Base-by-base conservation (phyloP, 257 asterid genomes). In the Plantago elongata region DNA sequence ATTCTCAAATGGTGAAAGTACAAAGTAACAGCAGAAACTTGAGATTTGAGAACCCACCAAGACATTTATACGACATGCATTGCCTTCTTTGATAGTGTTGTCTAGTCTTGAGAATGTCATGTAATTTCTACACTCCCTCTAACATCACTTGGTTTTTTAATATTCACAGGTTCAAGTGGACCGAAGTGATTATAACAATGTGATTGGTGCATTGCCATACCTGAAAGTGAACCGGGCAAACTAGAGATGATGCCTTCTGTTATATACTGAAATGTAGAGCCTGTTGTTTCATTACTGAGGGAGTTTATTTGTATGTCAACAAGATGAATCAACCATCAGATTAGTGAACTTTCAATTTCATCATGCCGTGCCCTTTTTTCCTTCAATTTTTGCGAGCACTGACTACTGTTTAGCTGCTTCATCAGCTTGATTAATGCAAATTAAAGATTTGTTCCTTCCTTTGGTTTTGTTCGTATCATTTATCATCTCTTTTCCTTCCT, bases 121-220 rank as follows among this genome's bases (percentile, higher is more conserved):
- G 16, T 13, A 9, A 27, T 17, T 45, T 13, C 30, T 12, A 56
- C 0, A 13, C n/a, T 13, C 60, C 38, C 59, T 54, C 62, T 72
- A 16, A 61, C 62, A 40, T 11, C 50, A 45, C 34, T 7, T 11
- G 37, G 16, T 22, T 43, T 59, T 10, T 17, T 11, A 44, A 13
- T 59, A 6, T 8, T 3, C 13, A 56, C 83, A 92, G 99, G 75
- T 86, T 22, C 99, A 89, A 89, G 97, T 92, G 58, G 82, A 89
- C 65, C 90, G 96, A 40, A 74, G 97, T 13, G 99, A 92, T 83
- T 92, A 89, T 69, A 65, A 84, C 86, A 92, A 92, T 17, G 97
- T 92, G 61, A 79, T 89, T 1, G 97, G 99, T 34, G 97, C 97
- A 30, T 81, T 92, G 82, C 99, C 99, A 7, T 92, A 92, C 54